Base-by-base conservation (phyloP, 306 rosid genomes). In the Prunus fruticosa region DNA sequence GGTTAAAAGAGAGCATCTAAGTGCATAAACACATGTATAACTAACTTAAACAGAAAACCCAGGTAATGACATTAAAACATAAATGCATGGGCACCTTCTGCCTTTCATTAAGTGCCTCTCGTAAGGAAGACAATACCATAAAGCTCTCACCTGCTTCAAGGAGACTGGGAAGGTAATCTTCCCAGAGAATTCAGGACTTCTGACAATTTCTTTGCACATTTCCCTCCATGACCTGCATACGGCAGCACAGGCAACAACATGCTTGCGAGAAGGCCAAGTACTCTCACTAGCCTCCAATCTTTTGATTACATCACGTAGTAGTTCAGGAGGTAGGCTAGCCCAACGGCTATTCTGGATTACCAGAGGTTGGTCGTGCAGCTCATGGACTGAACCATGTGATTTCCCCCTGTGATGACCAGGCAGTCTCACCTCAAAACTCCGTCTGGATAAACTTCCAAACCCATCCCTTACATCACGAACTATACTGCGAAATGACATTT, bases 181-280 rank as follows among this genome's bases (percentile, higher is more conserved):
- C 77, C 97, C 98, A 64, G 92, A 82, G 75, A 83, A 86, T 66
- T 93, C 98, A 9, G 89, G 97, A 78, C 79, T 65, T 71, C 64
- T 83, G 64, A 91, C 96, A 73, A 93, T 86, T 86, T 93, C 97
- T 86, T 84, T 88, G 86, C 98, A 91, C 89, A 89, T 89, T 64
- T 89, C 97, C 88, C 98, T 89, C 98, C 98, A 93, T 12, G 98
- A 86, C 69, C 89, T 87, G 84, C 98, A 93, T 27, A 93, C 98
- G 4, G 88, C 91, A 73, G 96, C 92, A 76, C 98, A 93, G 0
- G 93, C 88, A 75, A 93, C 96, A 30, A 93, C 93, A 53, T 93
- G 77, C 71, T 81, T 91, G 28, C 98, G 96, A 73, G 89, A 69
- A 72, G 98, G 98, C 98, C 98, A 93, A 0, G 89, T 67, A 77